These are phyloP conservation scores for Arthrobotrys iridis DNA, from an alignment of 2,329 filamentous ascomycete species.

Conservation along the genomic window DNA sequence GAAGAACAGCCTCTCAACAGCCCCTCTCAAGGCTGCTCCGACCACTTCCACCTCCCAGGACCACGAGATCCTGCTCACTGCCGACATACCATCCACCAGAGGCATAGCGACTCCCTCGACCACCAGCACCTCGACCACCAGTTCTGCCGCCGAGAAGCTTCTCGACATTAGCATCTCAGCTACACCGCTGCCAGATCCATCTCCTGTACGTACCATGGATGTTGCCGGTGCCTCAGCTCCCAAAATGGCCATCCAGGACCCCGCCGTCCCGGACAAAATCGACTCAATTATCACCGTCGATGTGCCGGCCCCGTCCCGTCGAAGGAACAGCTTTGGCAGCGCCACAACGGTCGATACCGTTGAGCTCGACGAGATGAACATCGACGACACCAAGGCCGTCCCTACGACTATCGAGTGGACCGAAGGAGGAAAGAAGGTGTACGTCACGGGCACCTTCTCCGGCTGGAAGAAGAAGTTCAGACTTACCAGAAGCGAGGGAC, in stretches of 20 bases:
- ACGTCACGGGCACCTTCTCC: slow-evolving; percentile 96
- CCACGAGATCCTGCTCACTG: slow-evolving; percentile 41
- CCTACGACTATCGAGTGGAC: slow-evolving; percentile 88
- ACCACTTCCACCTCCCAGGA: slow-evolving; percentile 51
- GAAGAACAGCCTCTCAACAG: slow-evolving; percentile 50
- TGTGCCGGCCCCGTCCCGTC: slow-evolving; percentile 41
- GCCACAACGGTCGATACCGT: slow-evolving; percentile 51
- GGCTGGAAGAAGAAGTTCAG: slow-evolving; percentile 96
- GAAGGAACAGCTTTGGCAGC: slow-evolving; percentile 50
- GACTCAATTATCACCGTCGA: slow-evolving; percentile 40
- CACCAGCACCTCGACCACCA: slow-evolving; percentile 24
- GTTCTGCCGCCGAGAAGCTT: slow-evolving; percentile 48
- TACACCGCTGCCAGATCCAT: slow-evolving; percentile 40
- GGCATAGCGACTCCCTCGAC: too few relatives aligned
- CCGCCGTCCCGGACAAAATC: slow-evolving; percentile 37
- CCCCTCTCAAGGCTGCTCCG: slow-evolving; percentile 50
- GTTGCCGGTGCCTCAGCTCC: slow-evolving; percentile 35
- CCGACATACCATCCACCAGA: slow-evolving; percentile 20
- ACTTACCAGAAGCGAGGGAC: slow-evolving; percentile 83
- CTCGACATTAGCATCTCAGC: slow-evolving; percentile 47
- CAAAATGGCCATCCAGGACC: slow-evolving; percentile 46
- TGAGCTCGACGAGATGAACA: slow-evolving; percentile 72
- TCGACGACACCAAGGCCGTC: slow-evolving; percentile 79
- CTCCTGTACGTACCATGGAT: slow-evolving; percentile 29
- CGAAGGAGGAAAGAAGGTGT: slow-evolving; percentile 84